A percentile compares a stretch with the other conserved stretches of the same genome.
Conservation (phyloP, 164 flowering plant species). For the Taxillus chinensis region DNA sequence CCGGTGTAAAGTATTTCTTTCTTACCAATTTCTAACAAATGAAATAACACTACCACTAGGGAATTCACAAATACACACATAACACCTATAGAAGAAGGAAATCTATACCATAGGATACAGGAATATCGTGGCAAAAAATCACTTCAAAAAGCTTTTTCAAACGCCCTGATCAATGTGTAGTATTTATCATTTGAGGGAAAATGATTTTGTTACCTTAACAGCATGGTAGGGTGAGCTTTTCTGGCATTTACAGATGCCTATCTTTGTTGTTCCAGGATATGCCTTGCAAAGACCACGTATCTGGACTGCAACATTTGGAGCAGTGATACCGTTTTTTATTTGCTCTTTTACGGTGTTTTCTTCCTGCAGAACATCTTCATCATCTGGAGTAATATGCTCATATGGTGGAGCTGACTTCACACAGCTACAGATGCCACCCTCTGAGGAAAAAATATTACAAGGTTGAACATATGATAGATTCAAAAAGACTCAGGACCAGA, state of each 20-base stretch:
- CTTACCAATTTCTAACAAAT: too few relatives aligned
- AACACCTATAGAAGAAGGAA: too few relatives aligned
- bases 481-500: conserved; percentile 4
- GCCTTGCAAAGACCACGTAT: conserved; percentile 80
- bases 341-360: conserved; percentile 66
- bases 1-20: too few relatives aligned
- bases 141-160: too few relatives aligned
- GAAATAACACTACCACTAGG: too few relatives aligned
- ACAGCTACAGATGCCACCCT: conserved; percentile 79
- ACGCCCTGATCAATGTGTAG: not conserved
- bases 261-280: conserved; percentile 61
- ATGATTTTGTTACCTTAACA: conserved; percentile 42
- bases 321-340: conserved; percentile 31
- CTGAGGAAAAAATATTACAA: conserved; percentile 23
- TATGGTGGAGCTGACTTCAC: conserved; percentile 39
- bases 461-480: not conserved
- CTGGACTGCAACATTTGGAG: conserved; percentile 76
- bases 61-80: too few relatives aligned
- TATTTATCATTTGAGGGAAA: not conserved
- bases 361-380: conserved; percentile 89
- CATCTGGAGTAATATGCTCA: conserved; percentile 52
- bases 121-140: too few relatives aligned
- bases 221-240: conserved; percentile 80
- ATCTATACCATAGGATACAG: too few relatives aligned
- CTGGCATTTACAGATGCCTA: conserved; percentile 66